These are phyloP conservation scores for Nitzschia putrida DNA, from an alignment of 108 stramenopile species.

Conservation along the genomic window DNA sequence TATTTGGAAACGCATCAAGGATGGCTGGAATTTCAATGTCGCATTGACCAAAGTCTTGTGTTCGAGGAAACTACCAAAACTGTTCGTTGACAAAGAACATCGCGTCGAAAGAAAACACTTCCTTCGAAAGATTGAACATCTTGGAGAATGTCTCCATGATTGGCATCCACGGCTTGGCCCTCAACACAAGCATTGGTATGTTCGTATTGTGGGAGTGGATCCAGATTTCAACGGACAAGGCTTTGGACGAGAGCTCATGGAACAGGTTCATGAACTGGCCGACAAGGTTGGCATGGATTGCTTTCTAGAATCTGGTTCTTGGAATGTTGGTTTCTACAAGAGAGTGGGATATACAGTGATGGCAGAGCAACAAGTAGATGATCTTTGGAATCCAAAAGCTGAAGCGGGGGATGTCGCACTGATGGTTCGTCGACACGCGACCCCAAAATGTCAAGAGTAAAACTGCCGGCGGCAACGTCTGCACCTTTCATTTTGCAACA, in stretches of 20 bases:
- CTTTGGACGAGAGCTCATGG: constrained; percentile 15
- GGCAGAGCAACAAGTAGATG: background rate
- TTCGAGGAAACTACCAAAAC: background rate
- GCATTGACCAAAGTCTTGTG: constrained; percentile 1
- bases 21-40: background rate
- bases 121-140: background rate
- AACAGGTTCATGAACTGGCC: background rate
- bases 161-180: constrained; percentile 9
- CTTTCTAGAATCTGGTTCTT: constrained; percentile 13
- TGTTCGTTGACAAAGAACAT: background rate
- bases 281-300: constrained; percentile 4
- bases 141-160: background rate
- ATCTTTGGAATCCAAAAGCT: background rate
- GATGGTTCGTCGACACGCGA: background rate
- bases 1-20: background rate
- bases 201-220: constrained; percentile 2
- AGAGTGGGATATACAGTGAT: constrained; percentile 11
- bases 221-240: constrained; percentile 23
- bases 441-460: too few relatives aligned
- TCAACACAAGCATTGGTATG: constrained; percentile 16
- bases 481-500: too few relatives aligned
- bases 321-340: constrained; percentile 9
- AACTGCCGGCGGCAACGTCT: too few relatives aligned
- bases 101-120: background rate
- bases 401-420: background rate